phyloP scores from a whole-genome alignment of 139 green algal species.

The Chlamydomonas schloesseri region DNA sequence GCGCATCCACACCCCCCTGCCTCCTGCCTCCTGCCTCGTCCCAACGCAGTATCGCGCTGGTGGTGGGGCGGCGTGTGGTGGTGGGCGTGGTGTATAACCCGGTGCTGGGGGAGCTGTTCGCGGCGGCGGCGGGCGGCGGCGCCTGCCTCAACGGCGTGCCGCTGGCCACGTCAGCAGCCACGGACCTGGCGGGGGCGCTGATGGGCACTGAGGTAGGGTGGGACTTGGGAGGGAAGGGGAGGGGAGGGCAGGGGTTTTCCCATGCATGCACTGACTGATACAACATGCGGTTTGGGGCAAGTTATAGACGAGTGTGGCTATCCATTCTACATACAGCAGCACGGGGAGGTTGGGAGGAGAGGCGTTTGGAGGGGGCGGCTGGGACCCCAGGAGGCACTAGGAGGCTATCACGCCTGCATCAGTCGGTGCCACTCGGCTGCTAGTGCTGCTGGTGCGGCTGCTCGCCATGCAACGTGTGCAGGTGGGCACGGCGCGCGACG shows the following conservation, averaged over 20 bases:
- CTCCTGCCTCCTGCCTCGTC: neutral
- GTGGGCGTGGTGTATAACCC: constrained; percentile 97
- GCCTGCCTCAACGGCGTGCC: constrained; percentile 82
- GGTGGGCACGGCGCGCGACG: constrained; percentile 75
- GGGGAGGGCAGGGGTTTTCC: neutral
- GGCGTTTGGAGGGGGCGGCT: too few species aligned
- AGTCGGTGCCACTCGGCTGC: too few species aligned
- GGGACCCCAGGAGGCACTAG: too few species aligned
- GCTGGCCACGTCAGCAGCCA: constrained; percentile 69
- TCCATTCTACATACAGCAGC: too few species aligned
- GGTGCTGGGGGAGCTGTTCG: constrained; percentile 89
- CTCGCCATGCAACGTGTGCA: too few species aligned
- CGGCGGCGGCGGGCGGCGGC: constrained; percentile 72
- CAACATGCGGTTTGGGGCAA: too few species aligned
- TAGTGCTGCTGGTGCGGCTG: too few species aligned
- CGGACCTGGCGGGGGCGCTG: constrained; percentile 77
- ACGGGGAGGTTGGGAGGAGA: too few species aligned
- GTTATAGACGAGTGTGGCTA: too few species aligned
- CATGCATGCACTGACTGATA: too few species aligned
- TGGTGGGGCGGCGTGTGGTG: constrained; percentile 59
- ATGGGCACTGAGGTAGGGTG: constrained; percentile 90
- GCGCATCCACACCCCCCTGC: neutral
- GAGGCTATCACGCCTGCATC: too few species aligned
- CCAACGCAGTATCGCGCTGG: constrained; percentile 35
- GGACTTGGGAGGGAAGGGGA: neutral